Conservation (phyloP, 805 yeast species). For the Metschnikowia vanudenii region DNA sequence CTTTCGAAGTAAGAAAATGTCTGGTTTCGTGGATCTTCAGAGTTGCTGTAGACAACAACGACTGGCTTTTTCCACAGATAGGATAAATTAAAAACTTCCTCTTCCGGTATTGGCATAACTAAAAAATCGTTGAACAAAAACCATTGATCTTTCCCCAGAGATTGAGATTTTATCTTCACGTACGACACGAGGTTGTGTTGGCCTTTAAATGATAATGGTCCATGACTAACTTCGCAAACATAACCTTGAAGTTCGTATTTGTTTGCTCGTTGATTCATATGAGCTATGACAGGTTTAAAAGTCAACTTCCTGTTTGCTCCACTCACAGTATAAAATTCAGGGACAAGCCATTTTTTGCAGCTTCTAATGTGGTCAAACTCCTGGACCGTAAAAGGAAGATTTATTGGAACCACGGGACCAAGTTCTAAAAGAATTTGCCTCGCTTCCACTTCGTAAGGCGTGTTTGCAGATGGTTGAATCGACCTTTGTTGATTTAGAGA, state of each 20-base stretch:
- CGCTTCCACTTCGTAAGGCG: constrained; percentile 47
- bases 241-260: constrained; percentile 67
- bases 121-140: constrained; percentile 86
- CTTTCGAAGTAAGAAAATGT: constrained; percentile 37
- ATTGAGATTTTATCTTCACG: constrained; percentile 39
- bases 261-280: constrained; percentile 29
- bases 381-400: constrained; percentile 52
- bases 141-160: constrained; percentile 52
- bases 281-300: constrained; percentile 34
- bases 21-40: constrained; percentile 42
- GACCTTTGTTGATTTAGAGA: constrained; percentile 54
- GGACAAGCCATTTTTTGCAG: constrained; percentile 57
- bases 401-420: constrained; percentile 66
- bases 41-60: constrained; percentile 60
- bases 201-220: constrained; percentile 36
- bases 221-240: constrained; percentile 63
- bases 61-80: constrained; percentile 85
- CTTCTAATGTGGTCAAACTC: constrained; percentile 53
- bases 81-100: constrained; percentile 72
- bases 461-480: constrained; percentile 43
- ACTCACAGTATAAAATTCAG: constrained; percentile 51
- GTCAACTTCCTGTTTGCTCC: constrained; percentile 34
- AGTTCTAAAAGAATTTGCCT: constrained; percentile 49
- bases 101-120: constrained; percentile 69
- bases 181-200: constrained; percentile 61